Percentiles rank a stretch among this genome's conserved stretches.
Evolutionary conservation across 352 stramenopile species (phyloP).

Genomic region (Globisporangium splendens): DNA sequence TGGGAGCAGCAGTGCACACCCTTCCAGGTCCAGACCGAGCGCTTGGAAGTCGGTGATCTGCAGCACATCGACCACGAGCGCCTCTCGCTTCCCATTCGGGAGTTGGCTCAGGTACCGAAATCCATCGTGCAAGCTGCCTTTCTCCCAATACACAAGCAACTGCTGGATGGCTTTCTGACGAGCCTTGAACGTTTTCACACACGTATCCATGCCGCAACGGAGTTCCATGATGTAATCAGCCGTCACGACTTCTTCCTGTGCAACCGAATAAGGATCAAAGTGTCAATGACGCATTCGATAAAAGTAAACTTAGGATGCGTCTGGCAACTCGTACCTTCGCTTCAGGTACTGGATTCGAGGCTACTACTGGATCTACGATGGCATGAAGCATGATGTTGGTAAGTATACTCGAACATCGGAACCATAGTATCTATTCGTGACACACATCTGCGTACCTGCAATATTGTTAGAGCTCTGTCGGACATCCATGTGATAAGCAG

Average conservation of each 20-base stretch:
- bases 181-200: slow-evolving; percentile 62
- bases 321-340: background rate
- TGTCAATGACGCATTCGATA: background rate
- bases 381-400: no score
- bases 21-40: slow-evolving; percentile 70
- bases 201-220: slow-evolving; percentile 82
- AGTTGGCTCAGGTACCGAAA: slow-evolving; percentile 66
- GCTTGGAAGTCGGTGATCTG: slow-evolving; percentile 56
- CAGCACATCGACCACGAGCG: slow-evolving; percentile 69
- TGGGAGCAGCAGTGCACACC: slow-evolving; percentile 68
- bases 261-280: background rate
- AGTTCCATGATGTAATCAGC: slow-evolving; percentile 82
- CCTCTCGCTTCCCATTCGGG: slow-evolving; percentile 64
- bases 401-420: background rate
- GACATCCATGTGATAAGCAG: background rate
- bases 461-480: background rate
- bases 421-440: background rate
- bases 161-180: slow-evolving; percentile 72
- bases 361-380: background rate
- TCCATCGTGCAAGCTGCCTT: slow-evolving; percentile 60
- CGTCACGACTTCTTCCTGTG: slow-evolving; percentile 27
- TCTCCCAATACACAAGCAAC: slow-evolving; percentile 67
- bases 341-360: background rate
- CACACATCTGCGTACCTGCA: background rate
- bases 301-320: background rate